Base-by-base conservation (phyloP, 1,284 basidiomycete species). In the Marasmius oreades region DNA sequence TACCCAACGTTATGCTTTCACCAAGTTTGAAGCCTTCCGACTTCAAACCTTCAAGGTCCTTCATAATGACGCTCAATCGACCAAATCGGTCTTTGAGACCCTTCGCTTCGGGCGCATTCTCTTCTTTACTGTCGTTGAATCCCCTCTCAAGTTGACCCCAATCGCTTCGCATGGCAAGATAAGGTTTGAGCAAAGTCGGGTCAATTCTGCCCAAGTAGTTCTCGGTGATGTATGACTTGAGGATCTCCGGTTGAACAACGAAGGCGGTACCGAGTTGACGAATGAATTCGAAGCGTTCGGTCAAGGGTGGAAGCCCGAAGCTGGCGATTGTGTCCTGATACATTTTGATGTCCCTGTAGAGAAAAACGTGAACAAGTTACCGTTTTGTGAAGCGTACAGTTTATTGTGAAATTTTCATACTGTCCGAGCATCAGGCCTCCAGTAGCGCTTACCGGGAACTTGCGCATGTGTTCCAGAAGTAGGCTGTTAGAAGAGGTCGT, bases 341-440 rank as follows among this genome's bases (percentile, higher is more conserved):
- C 44, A 92, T 88, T 63, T 96, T 97, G 61, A 99, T 82, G 69
- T 99, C 97, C 73, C 93, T 96, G 67, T 33, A 39, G 51, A 31
- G 34, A 31, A 31, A 31, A 31, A 31, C 28, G 10, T 31, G 28
- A 31, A 31, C 28, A 4, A 31, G 33, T 56, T 48, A 37, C 33
- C n/a, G 51, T 45, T 37, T 37, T n/a, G 23, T 39, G 20, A 20
- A 46, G n/a, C 3, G 20, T 50, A 42, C 34, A 24, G 54, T 44
- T 51, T 53, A 55, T 45, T 24, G 34, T 8, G 78, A 31, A 31
- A 31, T 31, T 31, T 31, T 31, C 86, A 59, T 64, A 94, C 93
- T 98, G 98, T 22, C 96, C 96, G 39, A 99, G 86, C 92, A 99
- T 97, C 51, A 99, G 78, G 4, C 96, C 97, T 48, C 97, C 97